Conservation (phyloP, 768 basidiomycete species). For the Leccinum fibrillosum region DNA sequence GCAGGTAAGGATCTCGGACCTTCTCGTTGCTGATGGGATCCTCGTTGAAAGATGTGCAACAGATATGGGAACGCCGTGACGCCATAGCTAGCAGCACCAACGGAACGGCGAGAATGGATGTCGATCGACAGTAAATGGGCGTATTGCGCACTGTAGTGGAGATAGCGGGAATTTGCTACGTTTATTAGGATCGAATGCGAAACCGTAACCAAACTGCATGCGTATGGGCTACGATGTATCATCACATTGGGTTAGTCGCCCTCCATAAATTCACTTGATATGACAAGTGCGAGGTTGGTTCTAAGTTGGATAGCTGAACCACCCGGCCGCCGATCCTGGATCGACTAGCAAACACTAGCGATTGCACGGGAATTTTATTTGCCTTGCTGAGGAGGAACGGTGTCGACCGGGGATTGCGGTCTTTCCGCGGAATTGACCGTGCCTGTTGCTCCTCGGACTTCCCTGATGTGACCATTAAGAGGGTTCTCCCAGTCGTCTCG, state of each 20-base stretch:
- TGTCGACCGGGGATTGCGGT: not conserved
- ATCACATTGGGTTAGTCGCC: slow-evolving; percentile 11
- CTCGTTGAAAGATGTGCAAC: slow-evolving; percentile 12
- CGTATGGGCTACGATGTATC: slow-evolving; percentile 10
- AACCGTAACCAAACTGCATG: slow-evolving; percentile 2
- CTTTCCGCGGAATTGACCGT: not conserved
- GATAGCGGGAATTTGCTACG: slow-evolving; percentile 29
- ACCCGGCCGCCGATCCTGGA: not conserved
- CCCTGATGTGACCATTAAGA: slow-evolving; percentile 10
- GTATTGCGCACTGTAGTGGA: slow-evolving; percentile 17
- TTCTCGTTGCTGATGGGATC: slow-evolving; percentile 1
- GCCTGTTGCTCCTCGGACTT: not conserved
- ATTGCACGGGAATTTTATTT: slow-evolving; percentile 8
- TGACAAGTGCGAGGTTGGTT: not conserved
- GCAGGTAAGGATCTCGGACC: slow-evolving; percentile 54
- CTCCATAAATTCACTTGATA: not conserved
- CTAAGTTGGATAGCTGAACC: not conserved
- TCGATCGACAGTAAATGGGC: slow-evolving; percentile 28
- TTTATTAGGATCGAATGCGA: slow-evolving; percentile 18
- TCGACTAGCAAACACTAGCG: not conserved
- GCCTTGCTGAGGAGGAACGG: slow-evolving; percentile 1
- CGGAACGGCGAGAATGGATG: slow-evolving; percentile 26
- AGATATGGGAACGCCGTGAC: slow-evolving; percentile 66
- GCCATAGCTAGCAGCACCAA: slow-evolving; percentile 12
- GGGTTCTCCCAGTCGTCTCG: not conserved